Base-by-base conservation (phyloP, 2,329 filamentous ascomycete species). In the Talaromyces marneffei region DNA sequence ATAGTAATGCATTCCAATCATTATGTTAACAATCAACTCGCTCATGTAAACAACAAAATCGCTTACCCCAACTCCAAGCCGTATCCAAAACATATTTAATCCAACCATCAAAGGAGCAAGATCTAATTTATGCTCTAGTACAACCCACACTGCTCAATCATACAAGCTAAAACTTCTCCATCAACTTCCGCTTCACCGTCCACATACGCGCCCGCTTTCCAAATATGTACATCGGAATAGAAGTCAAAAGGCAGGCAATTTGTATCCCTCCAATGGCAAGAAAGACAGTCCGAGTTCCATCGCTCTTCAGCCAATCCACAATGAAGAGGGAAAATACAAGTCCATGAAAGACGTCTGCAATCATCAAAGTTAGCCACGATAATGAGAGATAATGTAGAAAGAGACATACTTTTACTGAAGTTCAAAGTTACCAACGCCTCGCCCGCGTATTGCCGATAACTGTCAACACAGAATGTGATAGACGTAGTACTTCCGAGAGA, bases 401-500 rank as follows among this genome's bases (percentile, higher is more conserved):
- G 39, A 29, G n/a, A 39, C 55, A 18, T 57, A 63, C 61, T 97
- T 81, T 97, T 97, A 77, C 86, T 87, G 71, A 97, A 94, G 71
- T 97, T 97, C 66, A 97, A 80, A 20, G 93, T 97, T 14, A 97
- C 94, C 35, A 97, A 82, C 2, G 93, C 92, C 75, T 97, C 93
- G 20, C 92, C 92, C 0, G 93, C 93, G 74, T 96, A 97, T 70
- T 95, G 89, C 10, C 92, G 83, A 75, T 97, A 97, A 66, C 88
- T 92, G 76, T 97, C 93, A 7, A 97, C 91, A 59, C 89, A 92
- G 69, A 96, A 97, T 0, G 93, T 97, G 70, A 97, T 96, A 20
- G 91, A 83, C 0, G 92, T 97, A 0, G 93, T 97, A 29, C 88
- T 92, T 0, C 91, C 93, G 1, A 97, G 81, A 2, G 89, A 90